Evolutionary conservation across 1,284 basidiomycete genomes (phyloP).

Genomic region (Leccinum pachyderme): DNA sequence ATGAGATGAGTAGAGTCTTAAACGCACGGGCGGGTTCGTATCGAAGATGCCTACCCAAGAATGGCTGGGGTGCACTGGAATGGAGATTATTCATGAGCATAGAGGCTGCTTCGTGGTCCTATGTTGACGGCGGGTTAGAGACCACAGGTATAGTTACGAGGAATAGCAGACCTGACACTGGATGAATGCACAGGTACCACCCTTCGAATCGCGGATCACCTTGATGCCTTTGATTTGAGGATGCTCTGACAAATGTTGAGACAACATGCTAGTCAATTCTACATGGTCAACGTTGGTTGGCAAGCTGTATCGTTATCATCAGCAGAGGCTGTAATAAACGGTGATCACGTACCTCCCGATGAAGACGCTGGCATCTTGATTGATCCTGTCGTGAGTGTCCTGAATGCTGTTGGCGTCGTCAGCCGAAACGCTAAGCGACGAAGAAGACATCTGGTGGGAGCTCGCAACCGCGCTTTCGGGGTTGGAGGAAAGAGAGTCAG

Average conservation of each 20-base stretch:
- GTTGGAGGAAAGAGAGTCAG: conserved; percentile 27
- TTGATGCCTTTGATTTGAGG: conserved; percentile 66
- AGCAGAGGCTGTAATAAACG: conserved; percentile 8
- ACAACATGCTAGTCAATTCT: conserved; percentile 57
- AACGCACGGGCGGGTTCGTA: conserved; percentile 78
- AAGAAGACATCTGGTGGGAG: conserved; percentile 16
- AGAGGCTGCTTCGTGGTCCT: conserved; percentile 60
- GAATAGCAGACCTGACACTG: conserved; percentile 64
- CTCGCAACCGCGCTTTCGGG: conserved; percentile 15
- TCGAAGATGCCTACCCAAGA: conserved; percentile 67
- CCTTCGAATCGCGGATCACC: conserved; percentile 70
- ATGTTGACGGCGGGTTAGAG: conserved; percentile 13
- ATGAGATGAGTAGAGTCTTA: conserved; percentile 69
- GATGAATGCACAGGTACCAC: conserved; percentile 75
- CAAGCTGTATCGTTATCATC: conserved; percentile 45
- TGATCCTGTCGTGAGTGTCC: conserved; percentile 49
- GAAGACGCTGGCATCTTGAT: conserved; percentile 76
- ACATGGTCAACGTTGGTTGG: conserved; percentile 62
- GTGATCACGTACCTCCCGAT: conserved; percentile 61
- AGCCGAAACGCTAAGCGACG: conserved; percentile 16
- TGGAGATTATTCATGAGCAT: conserved; percentile 60
- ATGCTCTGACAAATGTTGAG: conserved; percentile 61
- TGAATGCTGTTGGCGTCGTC: conserved; percentile 36
- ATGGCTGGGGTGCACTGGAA: conserved; percentile 51
- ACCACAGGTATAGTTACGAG: conserved; percentile 1